A percentile compares a stretch with the other conserved stretches of the same genome.
Evolutionary conservation across 495 filamentous ascomycete genomes (phyloP).

Genomic region (Talaromyces liani): DNA sequence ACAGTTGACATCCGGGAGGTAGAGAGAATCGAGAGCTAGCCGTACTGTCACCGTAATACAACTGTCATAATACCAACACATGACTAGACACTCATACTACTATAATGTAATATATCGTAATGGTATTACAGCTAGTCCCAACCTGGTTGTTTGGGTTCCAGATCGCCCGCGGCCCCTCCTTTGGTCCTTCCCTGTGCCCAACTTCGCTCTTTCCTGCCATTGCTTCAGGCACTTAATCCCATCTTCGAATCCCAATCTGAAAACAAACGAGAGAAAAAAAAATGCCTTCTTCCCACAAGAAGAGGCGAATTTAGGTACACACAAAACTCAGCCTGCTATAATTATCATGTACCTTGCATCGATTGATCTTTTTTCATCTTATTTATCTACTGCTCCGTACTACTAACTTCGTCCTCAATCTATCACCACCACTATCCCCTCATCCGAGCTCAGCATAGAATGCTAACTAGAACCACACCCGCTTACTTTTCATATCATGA

Average conservation of each 20-base stretch:
- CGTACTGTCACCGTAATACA: neutral
- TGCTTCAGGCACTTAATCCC: slow-evolving; percentile 5
- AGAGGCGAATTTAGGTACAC: neutral
- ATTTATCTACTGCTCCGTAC: neutral
- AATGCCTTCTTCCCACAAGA: neutral
- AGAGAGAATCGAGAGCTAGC: neutral
- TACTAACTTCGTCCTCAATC: neutral
- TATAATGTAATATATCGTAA: neutral
- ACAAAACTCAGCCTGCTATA: neutral
- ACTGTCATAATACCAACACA: neutral
- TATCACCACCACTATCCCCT: too few species aligned
- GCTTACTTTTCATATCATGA: neutral
- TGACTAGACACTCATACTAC: neutral
- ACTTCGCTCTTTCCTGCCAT: neutral
- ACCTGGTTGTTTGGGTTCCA: neutral
- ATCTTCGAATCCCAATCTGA: neutral
- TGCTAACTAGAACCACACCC: neutral
- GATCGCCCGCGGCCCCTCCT: slow-evolving; percentile 2
- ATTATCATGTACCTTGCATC: slow-evolving; percentile 1
- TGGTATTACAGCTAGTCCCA: neutral
- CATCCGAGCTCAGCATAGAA: neutral
- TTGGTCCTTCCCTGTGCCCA: neutral
- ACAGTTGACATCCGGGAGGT: neutral
- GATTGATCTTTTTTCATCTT: neutral
- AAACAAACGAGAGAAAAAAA: neutral